phyloP scores from a whole-genome alignment of 192 early-diverging fungal species.

The Rhizophagus prolifer region DNA sequence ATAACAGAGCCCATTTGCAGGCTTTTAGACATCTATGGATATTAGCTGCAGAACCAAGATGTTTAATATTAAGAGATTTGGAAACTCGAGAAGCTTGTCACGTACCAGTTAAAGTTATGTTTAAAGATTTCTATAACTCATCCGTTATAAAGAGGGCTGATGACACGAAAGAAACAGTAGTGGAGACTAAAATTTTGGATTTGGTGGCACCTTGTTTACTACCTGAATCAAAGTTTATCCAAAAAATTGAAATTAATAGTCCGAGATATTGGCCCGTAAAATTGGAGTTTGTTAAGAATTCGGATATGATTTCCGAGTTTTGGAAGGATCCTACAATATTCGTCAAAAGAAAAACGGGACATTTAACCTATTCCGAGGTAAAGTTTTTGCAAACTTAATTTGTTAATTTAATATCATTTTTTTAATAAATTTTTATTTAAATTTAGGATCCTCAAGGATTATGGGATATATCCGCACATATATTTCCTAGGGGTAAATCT shows the following conservation, averaged over 20 bases:
- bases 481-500: slow-evolving; percentile 7
- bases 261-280: slow-evolving; percentile 58
- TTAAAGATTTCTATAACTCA: slow-evolving; percentile 33
- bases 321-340: slow-evolving; percentile 39
- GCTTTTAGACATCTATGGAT: slow-evolving; percentile 80
- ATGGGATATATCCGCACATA: slow-evolving; percentile 16
- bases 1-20: slow-evolving; percentile 73
- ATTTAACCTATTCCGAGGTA: slow-evolving; percentile 47
- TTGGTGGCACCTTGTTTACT: slow-evolving; percentile 61
- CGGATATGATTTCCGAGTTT: slow-evolving; percentile 33
- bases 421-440: neutral
- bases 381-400: neutral
- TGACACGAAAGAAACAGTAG: neutral
- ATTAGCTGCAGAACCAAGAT: slow-evolving; percentile 67
- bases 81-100: slow-evolving; percentile 50
- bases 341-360: slow-evolving; percentile 48
- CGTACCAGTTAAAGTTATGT: slow-evolving; percentile 54
- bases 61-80: slow-evolving; percentile 68
- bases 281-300: slow-evolving; percentile 41
- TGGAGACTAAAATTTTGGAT: slow-evolving; percentile 14
- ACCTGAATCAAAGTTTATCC: slow-evolving; percentile 52
- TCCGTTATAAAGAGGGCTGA: slow-evolving; percentile 3
- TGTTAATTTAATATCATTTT: neutral
- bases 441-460: slow-evolving; percentile 29
- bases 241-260: slow-evolving; percentile 51